Percentiles rank a stretch among this genome's conserved stretches.
Conservation (phyloP, 306 rosid species). For the Cucurbita argyrosperma region DNA sequence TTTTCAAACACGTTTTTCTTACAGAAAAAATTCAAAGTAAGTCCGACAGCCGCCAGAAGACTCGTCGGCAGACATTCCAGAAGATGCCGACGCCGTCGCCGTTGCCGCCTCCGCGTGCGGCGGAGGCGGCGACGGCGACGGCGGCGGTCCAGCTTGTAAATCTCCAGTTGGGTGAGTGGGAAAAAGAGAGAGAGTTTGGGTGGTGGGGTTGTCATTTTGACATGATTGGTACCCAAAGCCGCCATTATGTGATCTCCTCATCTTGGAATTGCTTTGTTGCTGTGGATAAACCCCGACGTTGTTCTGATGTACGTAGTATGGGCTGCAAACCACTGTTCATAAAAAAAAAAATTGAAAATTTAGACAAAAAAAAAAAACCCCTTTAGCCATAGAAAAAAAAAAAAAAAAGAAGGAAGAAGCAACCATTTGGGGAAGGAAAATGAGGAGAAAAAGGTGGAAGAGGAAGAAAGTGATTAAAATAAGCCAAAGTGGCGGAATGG, state of each 20-base stretch:
- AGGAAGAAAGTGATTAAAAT: slow-evolving; percentile 33
- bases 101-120: not conserved
- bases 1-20: not conserved
- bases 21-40: not conserved
- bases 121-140: not conserved
- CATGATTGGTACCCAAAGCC: not conserved
- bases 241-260: slow-evolving; percentile 16
- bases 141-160: slow-evolving; percentile 10
- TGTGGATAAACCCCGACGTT: slow-evolving; percentile 28
- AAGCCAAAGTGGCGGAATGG: slow-evolving; percentile 17
- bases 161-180: slow-evolving; percentile 71
- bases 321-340: slow-evolving; percentile 35
- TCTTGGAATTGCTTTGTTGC: slow-evolving; percentile 12
- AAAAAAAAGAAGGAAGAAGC: too few relatives aligned
- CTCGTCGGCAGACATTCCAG: not conserved
- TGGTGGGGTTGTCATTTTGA: not conserved
- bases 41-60: not conserved
- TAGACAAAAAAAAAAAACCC: not conserved
- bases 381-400: too few relatives aligned
- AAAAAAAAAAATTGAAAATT: not conserved
- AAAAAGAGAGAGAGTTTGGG: slow-evolving; percentile 59
- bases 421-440: slow-evolving; percentile 41
- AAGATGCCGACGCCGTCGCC: not conserved
- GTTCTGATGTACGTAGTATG: slow-evolving; percentile 35
- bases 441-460: slow-evolving; percentile 7